Evolutionary conservation across 768 basidiomycete species (phyloP), one percentile per base, ranked within the genome.

Genomic region (Mycena epipterygia): DNA sequence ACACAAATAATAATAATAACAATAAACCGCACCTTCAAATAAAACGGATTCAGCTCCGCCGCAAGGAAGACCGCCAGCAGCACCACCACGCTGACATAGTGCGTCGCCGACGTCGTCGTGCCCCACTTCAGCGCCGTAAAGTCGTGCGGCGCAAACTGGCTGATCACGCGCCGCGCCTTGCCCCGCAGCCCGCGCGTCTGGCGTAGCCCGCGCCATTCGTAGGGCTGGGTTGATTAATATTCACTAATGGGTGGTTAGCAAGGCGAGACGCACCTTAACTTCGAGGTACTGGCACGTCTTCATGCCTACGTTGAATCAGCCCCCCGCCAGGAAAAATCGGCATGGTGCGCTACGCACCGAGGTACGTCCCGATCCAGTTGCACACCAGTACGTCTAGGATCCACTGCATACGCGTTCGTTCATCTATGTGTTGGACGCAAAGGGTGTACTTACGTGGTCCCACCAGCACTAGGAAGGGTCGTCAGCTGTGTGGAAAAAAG

Each of bases 71-170:
- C 89, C 7, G 90, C 89, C 41, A 95, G 87, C 52, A 95, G 84
- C 30, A 92, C 74, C 19, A 95, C 93, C 39, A 95, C 94, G 0
- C 87, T 88, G 70, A 90, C 80, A 77, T 93, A 95, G 80, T 95
- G 90, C 48, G 87, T 82, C 46, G 23, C 16, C 41, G 89, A 89
- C 52, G 86, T 85, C 12, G 93, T 90, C 2, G 94, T 93, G 73
- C 91, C 94, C 95, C 95, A 96, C 76, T 93, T 90, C 85, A 95
- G 95, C 13, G 92, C 88, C 21, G 94, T 95, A 82, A 93, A 96
- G 75, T 95, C 94, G 69, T 94, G 92, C 16, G 95, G 95, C 12
- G 93, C 93, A 78, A 95, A 94, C 76, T 95, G 95, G 70, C 89
- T 92, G 46, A 95, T 81, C 42, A 95, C 92, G 25, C 95, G 89